Evolutionary conservation across 1,139 yeast genomes (phyloP), one percentile per base, ranked within the genome.

Genomic region (Taphrina deformans): DNA sequence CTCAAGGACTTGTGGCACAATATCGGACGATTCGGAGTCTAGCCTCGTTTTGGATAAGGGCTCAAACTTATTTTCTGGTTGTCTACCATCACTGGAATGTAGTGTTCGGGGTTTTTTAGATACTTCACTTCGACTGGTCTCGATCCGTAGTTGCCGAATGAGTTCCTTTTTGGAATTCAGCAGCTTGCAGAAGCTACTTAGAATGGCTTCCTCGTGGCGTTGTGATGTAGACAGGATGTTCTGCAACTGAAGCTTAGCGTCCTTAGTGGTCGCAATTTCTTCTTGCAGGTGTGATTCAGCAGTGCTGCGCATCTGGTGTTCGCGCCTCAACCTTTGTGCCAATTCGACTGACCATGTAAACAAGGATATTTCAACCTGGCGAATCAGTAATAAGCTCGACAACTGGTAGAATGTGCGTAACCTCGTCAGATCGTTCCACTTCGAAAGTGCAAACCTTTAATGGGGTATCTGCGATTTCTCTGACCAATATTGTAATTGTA

Each of bases 401-500:
- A 7, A 31, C 5, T 10, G 16, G 2, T 12, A 10, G 53, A 31
- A 31, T 14, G 10, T 31, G 6, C 33, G 6, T 21, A n/a, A 53
- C 58, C 31, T 53, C 35, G 12, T 53, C 33, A 27, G 58, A 14
- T 10, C n/a, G 27, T 7, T 46, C 14, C 23, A 53, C 33, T 12
- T 35, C 58, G 58, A 53, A 53, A 24, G 48, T 21, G 35, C 46
- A 53, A 12, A 53, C 23, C 46, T 53, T 53, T 4, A 53, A 18
- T 26, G 58, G 58, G 3, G 38, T 38, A 4, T 35, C 48, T 23
- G 48, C 58, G 24, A 23, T 24, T 24, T 53, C 46, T n/a, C 58
- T 18, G 33, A 53, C 7, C 21, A 53, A 16, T 9, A 53, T 18
- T 7, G 29, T 53, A 23, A 53, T 14, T 23, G 7, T 10, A 2